Evolutionary conservation across 768 basidiomycete species (phyloP), one percentile per base, ranked within the genome.

Genomic region (Pulveroboletus ravenelii): DNA sequence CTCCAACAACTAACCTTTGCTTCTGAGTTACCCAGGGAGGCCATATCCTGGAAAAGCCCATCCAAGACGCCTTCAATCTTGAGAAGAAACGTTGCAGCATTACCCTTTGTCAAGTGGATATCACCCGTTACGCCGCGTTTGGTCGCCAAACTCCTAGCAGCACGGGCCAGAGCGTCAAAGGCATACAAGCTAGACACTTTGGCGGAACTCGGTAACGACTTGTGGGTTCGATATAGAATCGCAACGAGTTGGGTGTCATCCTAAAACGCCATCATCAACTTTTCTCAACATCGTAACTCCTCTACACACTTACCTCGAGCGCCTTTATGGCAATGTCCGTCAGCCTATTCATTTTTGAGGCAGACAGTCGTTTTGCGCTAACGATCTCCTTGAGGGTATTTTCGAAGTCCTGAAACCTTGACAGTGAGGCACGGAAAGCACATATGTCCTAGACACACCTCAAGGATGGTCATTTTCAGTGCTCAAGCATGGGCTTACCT

Each of bases 1-100:
- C 25, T 40, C 50, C 13, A 38, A 41, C 20, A 44, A 87, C 94
- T 81, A 70, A 97, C 95, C 87, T 90, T 91, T 23, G 85, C 78
- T 71, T 93, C 93, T 5, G 76, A 58, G 61, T 73, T 81, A 36
- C 78, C 78, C 53, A 81, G 70, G 6, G 79, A 70, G 39, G 85
- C 68, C 82, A 94, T 87, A 62, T 96, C 94, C 64, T 84, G 80
- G 58, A 94, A 87, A 44, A 96, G 75, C 42, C 91, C 87, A 58
- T 96, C 92, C 52, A 96, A 76, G 50, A 97, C 80, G 39, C 89
- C 90, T 66, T 95, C 92, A 45, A 97, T 73, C 73, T 95, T 96
- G 62, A 82, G 75, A 44, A 97, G 72, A 69, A 98, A 95, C 3
- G 86, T 87, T 7, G 88, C 88, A 57, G 78, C 78, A 60, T 88